A percentile compares a stretch with the other conserved stretches of the same genome.
These are phyloP conservation scores for Solanum chmielewskii DNA, from an alignment of 257 asterid genomes.

Conservation along the genomic window DNA sequence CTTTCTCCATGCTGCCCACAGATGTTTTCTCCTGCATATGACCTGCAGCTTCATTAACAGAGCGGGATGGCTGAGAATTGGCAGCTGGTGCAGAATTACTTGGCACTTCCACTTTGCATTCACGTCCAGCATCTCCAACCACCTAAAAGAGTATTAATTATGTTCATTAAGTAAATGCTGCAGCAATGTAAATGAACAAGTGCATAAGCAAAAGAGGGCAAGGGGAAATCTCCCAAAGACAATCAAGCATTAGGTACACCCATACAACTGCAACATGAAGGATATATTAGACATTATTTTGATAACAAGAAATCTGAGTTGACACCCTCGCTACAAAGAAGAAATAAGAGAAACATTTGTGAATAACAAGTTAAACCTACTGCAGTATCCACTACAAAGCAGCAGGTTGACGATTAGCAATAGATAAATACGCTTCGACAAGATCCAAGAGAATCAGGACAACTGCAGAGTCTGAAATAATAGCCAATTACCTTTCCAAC, in stretches of 20 bases:
- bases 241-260: background rate
- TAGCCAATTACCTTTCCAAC: background rate
- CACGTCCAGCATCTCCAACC: constrained; percentile 28
- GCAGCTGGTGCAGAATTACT: constrained; percentile 10
- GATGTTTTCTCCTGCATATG: constrained; percentile 3
- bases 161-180: background rate
- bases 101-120: constrained; percentile 6
- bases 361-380: background rate
- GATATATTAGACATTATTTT: background rate
- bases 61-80: constrained; percentile 8
- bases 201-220: background rate
- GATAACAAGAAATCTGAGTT: background rate
- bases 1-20: constrained; percentile 11
- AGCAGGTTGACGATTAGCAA: background rate
- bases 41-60: constrained; percentile 8
- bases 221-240: background rate
- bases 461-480: background rate
- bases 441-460: background rate
- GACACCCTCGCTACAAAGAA: background rate
- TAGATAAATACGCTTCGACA: background rate
- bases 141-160: constrained; percentile 24
- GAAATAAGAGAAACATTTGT: background rate
- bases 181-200: background rate
- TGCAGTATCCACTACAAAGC: background rate
- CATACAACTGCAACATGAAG: background rate